Conservation (phyloP, 208 protist species). For the Leishmania arabica region DNA sequence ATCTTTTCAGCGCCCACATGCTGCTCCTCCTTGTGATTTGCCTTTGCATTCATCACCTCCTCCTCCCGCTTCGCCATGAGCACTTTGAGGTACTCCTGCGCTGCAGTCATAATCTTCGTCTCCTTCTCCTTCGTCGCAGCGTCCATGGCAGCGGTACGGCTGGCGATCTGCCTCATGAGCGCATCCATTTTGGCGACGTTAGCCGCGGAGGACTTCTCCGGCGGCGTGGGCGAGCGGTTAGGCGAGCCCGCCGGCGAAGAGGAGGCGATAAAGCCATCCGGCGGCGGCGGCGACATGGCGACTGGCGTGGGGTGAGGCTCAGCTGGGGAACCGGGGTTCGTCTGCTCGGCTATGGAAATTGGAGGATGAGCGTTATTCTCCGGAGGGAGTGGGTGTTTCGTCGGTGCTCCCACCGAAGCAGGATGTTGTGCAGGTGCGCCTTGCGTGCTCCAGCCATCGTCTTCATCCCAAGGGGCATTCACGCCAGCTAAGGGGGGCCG, state of each 20-base stretch:
- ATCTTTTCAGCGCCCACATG: conserved; percentile 45
- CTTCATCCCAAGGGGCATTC: conserved; percentile 37
- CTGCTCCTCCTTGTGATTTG: conserved; percentile 61
- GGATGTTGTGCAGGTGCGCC: conserved; percentile 1
- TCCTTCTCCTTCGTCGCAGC: conserved; percentile 68
- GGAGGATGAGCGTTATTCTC: conserved; percentile 1
- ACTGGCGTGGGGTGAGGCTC: conserved; percentile 22
- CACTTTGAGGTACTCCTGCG: conserved; percentile 73
- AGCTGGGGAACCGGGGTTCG: conserved; percentile 4
- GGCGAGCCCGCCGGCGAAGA: conserved; percentile 12
- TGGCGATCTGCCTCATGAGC: conserved; percentile 62
- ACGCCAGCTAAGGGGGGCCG: neutral
- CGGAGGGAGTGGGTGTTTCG: neutral
- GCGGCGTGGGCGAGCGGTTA: conserved; percentile 19
- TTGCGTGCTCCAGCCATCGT: conserved; percentile 23
- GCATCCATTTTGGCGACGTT: conserved; percentile 40
- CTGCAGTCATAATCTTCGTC: conserved; percentile 45
- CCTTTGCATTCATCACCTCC: conserved; percentile 51
- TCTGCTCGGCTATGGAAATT: neutral
- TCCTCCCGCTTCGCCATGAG: conserved; percentile 60
- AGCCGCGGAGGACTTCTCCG: conserved; percentile 12
- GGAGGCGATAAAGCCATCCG: conserved; percentile 25
- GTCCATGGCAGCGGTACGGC: conserved; percentile 62
- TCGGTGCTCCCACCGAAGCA: neutral
- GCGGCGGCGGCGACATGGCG: neutral